Percentiles rank a stretch among this genome's conserved stretches.
Evolutionary conservation across 2,329 filamentous ascomycete genomes (phyloP).

Genomic region (Diaporthe citrichinensis): DNA sequence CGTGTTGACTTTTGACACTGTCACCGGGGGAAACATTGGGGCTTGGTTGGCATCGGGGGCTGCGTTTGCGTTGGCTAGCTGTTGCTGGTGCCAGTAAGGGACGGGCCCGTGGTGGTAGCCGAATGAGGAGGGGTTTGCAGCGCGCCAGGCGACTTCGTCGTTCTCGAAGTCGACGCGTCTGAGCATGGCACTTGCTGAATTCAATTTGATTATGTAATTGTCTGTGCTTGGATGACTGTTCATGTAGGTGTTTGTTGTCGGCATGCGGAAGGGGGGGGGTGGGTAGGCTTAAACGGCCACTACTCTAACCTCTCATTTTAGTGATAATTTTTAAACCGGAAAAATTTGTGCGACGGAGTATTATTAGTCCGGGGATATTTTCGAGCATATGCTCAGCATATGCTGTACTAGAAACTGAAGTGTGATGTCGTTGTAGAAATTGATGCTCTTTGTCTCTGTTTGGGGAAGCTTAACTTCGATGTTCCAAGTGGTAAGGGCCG

Average conservation of each 20-base stretch:
- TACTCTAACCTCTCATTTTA: not conserved
- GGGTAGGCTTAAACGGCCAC: not conserved
- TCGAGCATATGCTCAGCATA: not conserved
- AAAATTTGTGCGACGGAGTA: not conserved
- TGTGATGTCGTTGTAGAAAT: not conserved
- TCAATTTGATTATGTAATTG: not conserved
- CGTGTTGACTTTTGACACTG: not conserved
- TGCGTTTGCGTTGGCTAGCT: not conserved
- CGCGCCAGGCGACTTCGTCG: not conserved
- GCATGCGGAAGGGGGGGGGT: not conserved
- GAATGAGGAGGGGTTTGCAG: not conserved
- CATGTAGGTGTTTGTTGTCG: not conserved
- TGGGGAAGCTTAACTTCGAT: too few relatives aligned
- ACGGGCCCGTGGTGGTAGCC: not conserved
- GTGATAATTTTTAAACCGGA: not conserved
- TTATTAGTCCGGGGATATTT: too few relatives aligned
- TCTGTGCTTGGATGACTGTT: not conserved
- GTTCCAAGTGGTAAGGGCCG: too few relatives aligned
- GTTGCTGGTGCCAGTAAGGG: not conserved
- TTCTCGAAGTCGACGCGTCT: not conserved
- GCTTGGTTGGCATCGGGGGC: not conserved
- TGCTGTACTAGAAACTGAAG: not conserved
- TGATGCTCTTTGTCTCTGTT: not conserved
- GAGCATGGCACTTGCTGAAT: not conserved
- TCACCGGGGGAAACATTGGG: rapidly evolving